Evolutionary conservation across 164 flowering plant genomes (phyloP).

Genomic region (Saururus chinensis): DNA sequence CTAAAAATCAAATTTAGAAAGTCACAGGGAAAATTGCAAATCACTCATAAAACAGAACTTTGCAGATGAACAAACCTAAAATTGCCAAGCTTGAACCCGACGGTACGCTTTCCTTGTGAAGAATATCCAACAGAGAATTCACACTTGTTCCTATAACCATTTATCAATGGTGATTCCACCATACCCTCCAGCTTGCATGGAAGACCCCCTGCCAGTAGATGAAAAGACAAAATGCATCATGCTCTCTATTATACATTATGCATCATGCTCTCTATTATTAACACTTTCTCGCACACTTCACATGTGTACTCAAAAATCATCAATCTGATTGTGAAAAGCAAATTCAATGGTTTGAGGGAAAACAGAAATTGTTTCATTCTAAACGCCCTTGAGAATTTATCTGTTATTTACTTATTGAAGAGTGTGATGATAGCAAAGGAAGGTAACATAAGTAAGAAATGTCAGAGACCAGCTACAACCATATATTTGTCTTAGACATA

Average conservation of each 20-base stretch:
- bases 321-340: no score
- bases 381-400: no score
- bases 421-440: no score
- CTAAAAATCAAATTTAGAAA: no score
- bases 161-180: slow-evolving; percentile 65
- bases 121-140: slow-evolving; percentile 91
- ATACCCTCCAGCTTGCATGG: slow-evolving; percentile 84
- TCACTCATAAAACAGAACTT: slow-evolving; percentile 1
- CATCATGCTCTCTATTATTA: no score
- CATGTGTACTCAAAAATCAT: no score
- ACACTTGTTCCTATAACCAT: slow-evolving; percentile 95
- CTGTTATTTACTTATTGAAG: no score
- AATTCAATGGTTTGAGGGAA: no score
- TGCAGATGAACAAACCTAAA: slow-evolving; percentile 47
- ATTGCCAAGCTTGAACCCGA: slow-evolving; percentile 92
- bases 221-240: not conserved
- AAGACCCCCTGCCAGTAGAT: slow-evolving; percentile 68
- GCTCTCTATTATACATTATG: no score
- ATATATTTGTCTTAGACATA: not conserved
- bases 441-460: no score
- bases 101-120: slow-evolving; percentile 60
- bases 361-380: no score
- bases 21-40: not conserved
- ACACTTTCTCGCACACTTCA: no score
- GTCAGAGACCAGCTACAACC: not conserved